Evolutionary conservation across 352 stramenopile genomes (phyloP).

Genomic region (Phytophthora palmivora): DNA sequence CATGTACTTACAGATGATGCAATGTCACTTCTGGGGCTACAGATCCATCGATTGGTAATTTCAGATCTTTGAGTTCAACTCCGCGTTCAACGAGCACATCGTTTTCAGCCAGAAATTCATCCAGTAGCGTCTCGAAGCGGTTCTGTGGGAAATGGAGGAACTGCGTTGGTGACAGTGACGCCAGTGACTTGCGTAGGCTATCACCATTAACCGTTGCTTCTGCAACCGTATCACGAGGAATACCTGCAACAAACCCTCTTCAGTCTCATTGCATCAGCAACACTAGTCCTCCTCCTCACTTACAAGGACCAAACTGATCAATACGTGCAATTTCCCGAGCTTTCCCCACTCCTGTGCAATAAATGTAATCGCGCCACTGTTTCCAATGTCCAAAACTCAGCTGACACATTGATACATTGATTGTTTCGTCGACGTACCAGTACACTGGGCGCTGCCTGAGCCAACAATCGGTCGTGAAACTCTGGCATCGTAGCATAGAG

Average conservation of each 20-base stretch:
- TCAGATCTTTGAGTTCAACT: conserved; percentile 60
- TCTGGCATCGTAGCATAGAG: conserved; percentile 74
- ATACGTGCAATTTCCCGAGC: conserved; percentile 74
- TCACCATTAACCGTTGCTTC: conserved; percentile 30
- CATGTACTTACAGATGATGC: conserved; percentile 52
- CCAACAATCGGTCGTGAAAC: conserved; percentile 77
- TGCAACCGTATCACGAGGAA: conserved; percentile 42
- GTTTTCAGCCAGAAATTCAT: conserved; percentile 56
- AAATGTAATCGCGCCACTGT: conserved; percentile 89
- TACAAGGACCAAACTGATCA: conserved; percentile 82
- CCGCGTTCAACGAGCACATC: conserved; percentile 62
- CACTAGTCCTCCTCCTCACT: conserved; percentile 9
- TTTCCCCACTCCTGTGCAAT: conserved; percentile 78
- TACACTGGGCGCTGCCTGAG: conserved; percentile 63
- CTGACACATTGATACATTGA: background rate
- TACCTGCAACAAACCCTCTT: conserved; percentile 39
- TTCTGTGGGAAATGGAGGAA: conserved; percentile 90
- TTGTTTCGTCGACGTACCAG: conserved; percentile 42
- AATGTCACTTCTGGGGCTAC: conserved; percentile 39
- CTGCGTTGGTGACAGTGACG: conserved; percentile 71
- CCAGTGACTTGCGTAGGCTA: conserved; percentile 45
- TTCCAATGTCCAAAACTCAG: conserved; percentile 10
- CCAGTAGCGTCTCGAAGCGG: conserved; percentile 76
- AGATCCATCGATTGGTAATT: conserved; percentile 15
- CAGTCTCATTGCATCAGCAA: conserved; percentile 8